Percentiles rank a stretch among this genome's conserved stretches.
Evolutionary conservation across 441 rosid genomes (phyloP).

Genomic region (Euphorbia schlechtendalii): DNA sequence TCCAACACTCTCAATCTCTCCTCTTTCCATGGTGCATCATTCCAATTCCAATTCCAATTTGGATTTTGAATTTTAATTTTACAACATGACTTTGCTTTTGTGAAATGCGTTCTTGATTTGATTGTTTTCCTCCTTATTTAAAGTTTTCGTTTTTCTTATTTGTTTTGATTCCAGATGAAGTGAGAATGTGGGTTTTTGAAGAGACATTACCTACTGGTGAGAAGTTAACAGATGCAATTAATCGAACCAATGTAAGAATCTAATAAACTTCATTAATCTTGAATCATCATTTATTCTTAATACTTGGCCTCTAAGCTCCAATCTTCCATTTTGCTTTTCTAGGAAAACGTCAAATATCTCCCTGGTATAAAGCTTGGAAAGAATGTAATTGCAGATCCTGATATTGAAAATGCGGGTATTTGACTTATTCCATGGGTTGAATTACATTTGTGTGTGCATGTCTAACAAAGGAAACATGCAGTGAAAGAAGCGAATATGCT

Average conservation of each 20-base stretch:
- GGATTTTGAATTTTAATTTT: background rate
- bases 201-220: slow-evolving; percentile 79
- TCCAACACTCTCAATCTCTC: slow-evolving; percentile 68
- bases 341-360: slow-evolving; percentile 91
- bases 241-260: slow-evolving; percentile 64
- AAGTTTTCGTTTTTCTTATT: background rate
- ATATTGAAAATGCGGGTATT: slow-evolving; percentile 77
- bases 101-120: no score
- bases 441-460: background rate
- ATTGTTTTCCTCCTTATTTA: no score
- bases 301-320: no score
- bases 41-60: background rate
- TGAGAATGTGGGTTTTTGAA: slow-evolving; percentile 97
- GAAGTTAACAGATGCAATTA: slow-evolving; percentile 83
- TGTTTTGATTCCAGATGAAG: slow-evolving; percentile 92
- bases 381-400: slow-evolving; percentile 83
- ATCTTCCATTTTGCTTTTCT: slow-evolving; percentile 9
- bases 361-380: slow-evolving; percentile 86
- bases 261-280: slow-evolving; percentile 8
- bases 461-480: slow-evolving; percentile 26
- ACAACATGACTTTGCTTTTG: no score
- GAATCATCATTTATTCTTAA: background rate
- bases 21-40: slow-evolving; percentile 61
- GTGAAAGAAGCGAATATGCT: slow-evolving; percentile 85
- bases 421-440: slow-evolving; percentile 11